These are phyloP conservation scores for Colletotrichum sansevieriae DNA, from an alignment of 2,329 filamentous ascomycete genomes.

Conservation along the genomic window DNA sequence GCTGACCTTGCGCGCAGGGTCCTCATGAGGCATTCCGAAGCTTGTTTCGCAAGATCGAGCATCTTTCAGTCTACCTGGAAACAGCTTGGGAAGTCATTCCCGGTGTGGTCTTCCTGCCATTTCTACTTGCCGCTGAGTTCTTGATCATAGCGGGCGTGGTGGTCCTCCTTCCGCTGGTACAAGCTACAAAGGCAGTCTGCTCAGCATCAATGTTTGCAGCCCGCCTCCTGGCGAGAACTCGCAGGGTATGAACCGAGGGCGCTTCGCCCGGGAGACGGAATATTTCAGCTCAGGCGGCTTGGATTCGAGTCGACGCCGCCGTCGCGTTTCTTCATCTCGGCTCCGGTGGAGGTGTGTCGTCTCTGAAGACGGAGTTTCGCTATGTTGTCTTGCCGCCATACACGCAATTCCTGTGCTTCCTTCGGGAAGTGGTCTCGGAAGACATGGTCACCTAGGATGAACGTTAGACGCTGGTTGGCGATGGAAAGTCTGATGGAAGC, in stretches of 20 bases:
- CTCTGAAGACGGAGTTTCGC: too few relatives aligned
- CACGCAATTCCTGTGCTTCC: too few relatives aligned
- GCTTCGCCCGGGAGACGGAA: not conserved
- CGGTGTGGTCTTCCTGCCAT: not conserved
- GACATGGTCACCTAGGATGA: too few relatives aligned
- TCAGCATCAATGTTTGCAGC: not conserved
- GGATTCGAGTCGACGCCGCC: not conserved
- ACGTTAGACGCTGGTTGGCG: too few relatives aligned
- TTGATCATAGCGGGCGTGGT: not conserved
- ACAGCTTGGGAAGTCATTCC: not conserved
- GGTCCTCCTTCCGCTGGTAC: not conserved
- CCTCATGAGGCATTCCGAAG: not conserved
- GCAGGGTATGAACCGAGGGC: rapidly evolving
- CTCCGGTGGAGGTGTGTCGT: too few relatives aligned
- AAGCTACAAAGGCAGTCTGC: not conserved
- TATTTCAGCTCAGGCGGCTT: not conserved
- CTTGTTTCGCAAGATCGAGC: not conserved
- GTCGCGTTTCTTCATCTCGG: not conserved
- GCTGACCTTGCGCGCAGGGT: not conserved
- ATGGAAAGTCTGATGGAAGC: too few relatives aligned
- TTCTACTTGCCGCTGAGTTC: not conserved
- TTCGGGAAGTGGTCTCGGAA: too few relatives aligned
- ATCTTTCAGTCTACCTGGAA: not conserved
- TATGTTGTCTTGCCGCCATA: too few relatives aligned
- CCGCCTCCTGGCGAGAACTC: not conserved